These are phyloP conservation scores for Flaveria bidentis DNA, from an alignment of 129 eudicot genomes.

Conservation along the genomic window DNA sequence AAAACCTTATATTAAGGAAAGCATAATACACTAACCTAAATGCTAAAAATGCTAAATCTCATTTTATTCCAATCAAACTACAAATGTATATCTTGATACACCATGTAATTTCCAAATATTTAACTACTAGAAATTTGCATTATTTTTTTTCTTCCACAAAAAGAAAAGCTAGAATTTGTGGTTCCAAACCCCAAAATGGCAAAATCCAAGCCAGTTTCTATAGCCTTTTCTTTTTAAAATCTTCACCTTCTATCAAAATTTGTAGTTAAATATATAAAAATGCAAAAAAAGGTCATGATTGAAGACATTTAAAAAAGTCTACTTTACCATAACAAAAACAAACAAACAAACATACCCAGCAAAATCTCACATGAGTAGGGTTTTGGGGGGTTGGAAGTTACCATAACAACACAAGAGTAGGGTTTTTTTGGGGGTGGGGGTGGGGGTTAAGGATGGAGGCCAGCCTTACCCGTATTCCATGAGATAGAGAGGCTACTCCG, in stretches of 20 bases:
- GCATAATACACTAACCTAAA: not conserved
- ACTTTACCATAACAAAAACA: not conserved
- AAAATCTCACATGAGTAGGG: too few species aligned
- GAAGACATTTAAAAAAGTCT: not conserved
- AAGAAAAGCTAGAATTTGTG: not conserved
- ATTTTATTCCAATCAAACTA: not conserved
- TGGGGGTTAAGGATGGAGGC: too few species aligned
- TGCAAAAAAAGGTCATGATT: not conserved
- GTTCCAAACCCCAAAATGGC: too few species aligned
- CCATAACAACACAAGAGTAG: too few species aligned
- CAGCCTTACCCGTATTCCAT: too few species aligned
- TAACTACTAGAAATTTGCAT: not conserved
- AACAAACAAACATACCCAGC: too few species aligned
- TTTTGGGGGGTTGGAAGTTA: too few species aligned
- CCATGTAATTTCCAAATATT: not conserved
- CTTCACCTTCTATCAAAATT: not conserved
- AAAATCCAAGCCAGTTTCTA: not conserved
- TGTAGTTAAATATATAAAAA: not conserved
- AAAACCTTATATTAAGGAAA: not conserved
- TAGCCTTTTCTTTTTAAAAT: not conserved
- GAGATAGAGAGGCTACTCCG: too few species aligned
- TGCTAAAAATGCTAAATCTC: not conserved
- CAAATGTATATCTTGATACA: not conserved
- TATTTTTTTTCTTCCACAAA: not conserved
- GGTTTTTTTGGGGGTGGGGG: too few species aligned